Evolutionary conservation across 148 eudicot genomes (phyloP).

Genomic region (Rhododendron griersonianum): DNA sequence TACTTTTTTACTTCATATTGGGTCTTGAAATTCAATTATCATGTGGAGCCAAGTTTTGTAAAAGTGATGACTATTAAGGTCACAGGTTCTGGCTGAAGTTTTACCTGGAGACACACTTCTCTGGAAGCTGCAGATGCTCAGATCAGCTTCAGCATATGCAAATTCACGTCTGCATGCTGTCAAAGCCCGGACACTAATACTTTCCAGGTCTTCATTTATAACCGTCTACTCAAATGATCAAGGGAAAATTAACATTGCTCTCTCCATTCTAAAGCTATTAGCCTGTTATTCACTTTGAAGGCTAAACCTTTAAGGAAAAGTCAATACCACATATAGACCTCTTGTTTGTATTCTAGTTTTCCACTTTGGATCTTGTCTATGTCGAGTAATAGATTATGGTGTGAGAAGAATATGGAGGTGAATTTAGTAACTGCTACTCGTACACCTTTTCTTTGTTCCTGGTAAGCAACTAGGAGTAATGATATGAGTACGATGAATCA

Average conservation of each 20-base stretch:
- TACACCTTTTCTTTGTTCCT: neutral
- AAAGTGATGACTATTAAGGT: constrained; percentile 6
- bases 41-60: neutral
- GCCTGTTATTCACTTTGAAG: neutral
- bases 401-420: neutral
- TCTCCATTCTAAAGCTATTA: neutral
- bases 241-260: neutral
- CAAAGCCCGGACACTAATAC: constrained; percentile 58
- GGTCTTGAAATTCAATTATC: neutral
- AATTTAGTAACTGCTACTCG: neutral
- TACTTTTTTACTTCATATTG: neutral
- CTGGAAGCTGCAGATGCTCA: constrained; percentile 71
- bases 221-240: neutral
- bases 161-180: constrained; percentile 72
- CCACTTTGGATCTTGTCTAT: neutral
- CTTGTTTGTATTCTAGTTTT: neutral
- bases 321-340: neutral
- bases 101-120: constrained; percentile 46
- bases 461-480: neutral
- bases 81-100: constrained; percentile 53
- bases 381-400: neutral
- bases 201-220: constrained; percentile 43
- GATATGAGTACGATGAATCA: neutral
- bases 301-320: neutral
- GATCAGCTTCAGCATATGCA: constrained; percentile 52